Base-by-base conservation (phyloP, 2,329 filamentous ascomycete species). In the Zalaria obscura region DNA sequence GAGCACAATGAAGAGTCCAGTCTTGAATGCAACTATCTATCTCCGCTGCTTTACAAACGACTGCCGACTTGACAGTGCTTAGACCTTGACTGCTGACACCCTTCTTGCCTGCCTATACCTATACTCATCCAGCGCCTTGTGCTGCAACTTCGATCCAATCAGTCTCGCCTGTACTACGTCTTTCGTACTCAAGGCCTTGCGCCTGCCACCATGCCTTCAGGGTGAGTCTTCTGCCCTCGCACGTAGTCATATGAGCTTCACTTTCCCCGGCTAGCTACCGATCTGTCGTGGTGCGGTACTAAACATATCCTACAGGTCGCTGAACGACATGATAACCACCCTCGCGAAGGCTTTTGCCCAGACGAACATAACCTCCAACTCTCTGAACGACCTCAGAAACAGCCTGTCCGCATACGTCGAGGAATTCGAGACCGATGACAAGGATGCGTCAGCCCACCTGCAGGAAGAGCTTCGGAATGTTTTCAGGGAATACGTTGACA, bases 401-500 rank as follows among this genome's bases (percentile, higher is more conserved):
- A 66, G 75, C 40, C 77, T 88, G 47, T 69, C 78, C 42, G 66
- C 65, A 45, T 89, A 85, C 60, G 67, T 85, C 39, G 72, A 78
- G 36, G 78, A 76, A 52, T 76, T 84, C 55, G 65, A 73, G 42
- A 72, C 73, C 50, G 72, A 75, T 48, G 83, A 88, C 52, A 80
- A 85, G 40, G 63, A 69, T 42, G 70, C 76, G 34, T 71, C 76
- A n/a, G 80, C 84, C 49, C 76, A 78, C 43, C 68, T 87, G 39
- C 77, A 86, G 47, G 81, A 86, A 34, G 83, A 87, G 51, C 69
- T 91, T 5, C 64, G 80, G 34, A 61, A 68, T 25, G 69, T 84
- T 41, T 86, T 80, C 62, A 69, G 78, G 44, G 77, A 73, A 52
- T 67, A 75, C 48, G 73, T 88, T 45, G 67, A 68, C 25, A 69